Evolutionary conservation across 352 stramenopile species (phyloP).

Genomic region (Globisporangium okanoganense): DNA sequence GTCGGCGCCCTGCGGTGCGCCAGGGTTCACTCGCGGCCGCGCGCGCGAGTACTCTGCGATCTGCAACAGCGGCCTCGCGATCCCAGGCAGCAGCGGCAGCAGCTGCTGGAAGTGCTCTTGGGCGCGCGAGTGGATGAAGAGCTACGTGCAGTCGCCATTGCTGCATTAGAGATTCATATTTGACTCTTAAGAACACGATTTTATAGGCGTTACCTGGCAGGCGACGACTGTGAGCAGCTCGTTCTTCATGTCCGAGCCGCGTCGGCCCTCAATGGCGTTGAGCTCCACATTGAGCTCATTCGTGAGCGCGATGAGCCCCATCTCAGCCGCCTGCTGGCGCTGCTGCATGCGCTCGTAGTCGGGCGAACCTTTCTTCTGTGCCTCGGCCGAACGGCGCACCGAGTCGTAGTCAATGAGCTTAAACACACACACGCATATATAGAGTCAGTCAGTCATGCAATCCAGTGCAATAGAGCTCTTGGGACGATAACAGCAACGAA

Average conservation of each 20-base stretch:
- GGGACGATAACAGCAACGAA: background rate
- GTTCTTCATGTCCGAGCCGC: conserved; percentile 70
- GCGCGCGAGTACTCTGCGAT: conserved; percentile 52
- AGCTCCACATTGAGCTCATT: conserved; percentile 66
- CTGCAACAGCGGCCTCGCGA: conserved; percentile 56
- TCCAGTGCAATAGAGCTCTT: background rate
- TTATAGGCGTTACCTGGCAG: conserved; percentile 31
- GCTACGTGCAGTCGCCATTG: conserved; percentile 14
- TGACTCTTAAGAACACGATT: background rate
- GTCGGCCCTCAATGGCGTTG: conserved; percentile 52
- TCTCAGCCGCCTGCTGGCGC: conserved; percentile 40
- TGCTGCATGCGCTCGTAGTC: conserved; percentile 73
- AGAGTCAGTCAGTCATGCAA: background rate
- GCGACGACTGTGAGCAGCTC: conserved; percentile 73
- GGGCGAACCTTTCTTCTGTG: conserved; percentile 49
- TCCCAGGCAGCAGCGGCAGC: conserved; percentile 57
- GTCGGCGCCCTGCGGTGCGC: conserved; percentile 18
- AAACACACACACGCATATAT: background rate
- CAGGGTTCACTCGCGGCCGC: conserved; percentile 41
- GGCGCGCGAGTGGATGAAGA: conserved; percentile 59
- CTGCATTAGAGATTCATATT: background rate
- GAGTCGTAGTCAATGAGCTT: conserved; percentile 75
- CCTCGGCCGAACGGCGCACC: conserved; percentile 56
- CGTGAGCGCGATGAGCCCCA: conserved; percentile 43
- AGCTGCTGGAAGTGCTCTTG: conserved; percentile 76